phyloP scores from a whole-genome alignment of 2,329 filamentous ascomycete genomes.

The Fonsecaea multimorphosa region DNA sequence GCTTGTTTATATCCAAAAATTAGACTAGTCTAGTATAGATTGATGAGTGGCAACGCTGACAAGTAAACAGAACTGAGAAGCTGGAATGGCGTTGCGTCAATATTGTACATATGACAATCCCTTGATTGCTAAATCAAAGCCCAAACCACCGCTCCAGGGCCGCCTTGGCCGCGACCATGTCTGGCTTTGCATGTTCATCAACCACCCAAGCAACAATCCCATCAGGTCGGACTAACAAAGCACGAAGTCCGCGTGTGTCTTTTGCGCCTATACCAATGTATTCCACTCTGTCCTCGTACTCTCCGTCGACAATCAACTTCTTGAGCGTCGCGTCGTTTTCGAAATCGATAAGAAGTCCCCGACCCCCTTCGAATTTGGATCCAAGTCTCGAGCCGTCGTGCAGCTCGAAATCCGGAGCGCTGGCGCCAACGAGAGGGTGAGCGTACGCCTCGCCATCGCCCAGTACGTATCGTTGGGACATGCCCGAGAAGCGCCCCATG shows the following conservation, averaged over 20 bases:
- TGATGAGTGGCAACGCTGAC: background rate
- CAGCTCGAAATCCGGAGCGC: conserved; percentile 47
- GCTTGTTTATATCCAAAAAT: background rate
- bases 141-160: conserved; percentile 27
- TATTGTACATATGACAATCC: background rate
- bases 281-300: conserved; percentile 8
- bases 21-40: background rate
- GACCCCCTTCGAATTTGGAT: conserved; percentile 41
- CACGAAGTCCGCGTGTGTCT: conserved; percentile 24
- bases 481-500: conserved; percentile 45
- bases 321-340: background rate
- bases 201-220: conserved; percentile 28
- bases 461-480: conserved; percentile 45
- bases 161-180: conserved; percentile 18
- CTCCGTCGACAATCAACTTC: background rate
- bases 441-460: conserved; percentile 26
- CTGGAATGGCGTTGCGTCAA: background rate
- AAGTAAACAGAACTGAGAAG: background rate
- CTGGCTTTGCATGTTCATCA: conserved; percentile 17
- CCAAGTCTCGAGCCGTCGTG: conserved; percentile 42
- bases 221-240: conserved; percentile 32
- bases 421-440: conserved; percentile 46
- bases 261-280: conserved; percentile 6
- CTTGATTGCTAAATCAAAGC: background rate
- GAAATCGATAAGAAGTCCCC: conserved; percentile 37